phyloP scores from a whole-genome alignment of 805 yeast species.

The Lachancea sp. region DNA sequence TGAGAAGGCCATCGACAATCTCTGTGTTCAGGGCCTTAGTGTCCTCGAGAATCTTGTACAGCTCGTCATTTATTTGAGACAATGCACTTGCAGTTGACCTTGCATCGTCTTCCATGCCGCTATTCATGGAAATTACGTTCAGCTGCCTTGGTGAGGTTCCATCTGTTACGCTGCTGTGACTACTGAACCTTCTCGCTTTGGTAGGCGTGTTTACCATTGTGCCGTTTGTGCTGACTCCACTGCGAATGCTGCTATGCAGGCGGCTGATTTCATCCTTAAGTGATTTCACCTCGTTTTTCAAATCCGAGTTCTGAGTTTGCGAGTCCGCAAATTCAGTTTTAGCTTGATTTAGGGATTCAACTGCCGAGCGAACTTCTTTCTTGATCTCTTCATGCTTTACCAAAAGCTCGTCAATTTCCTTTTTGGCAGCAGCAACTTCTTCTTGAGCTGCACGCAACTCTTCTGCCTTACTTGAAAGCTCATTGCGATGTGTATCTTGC shows the following conservation, averaged over 20 bases:
- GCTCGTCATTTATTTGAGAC: conserved; percentile 69
- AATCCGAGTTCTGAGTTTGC: conserved; percentile 58
- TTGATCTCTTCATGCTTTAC: conserved; percentile 56
- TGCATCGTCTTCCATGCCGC: conserved; percentile 35
- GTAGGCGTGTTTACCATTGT: conserved; percentile 32
- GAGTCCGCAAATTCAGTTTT: conserved; percentile 52
- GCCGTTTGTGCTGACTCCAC: conserved; percentile 23
- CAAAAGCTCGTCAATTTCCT: conserved; percentile 53
- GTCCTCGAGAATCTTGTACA: conserved; percentile 63
- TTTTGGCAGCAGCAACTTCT: conserved; percentile 52
- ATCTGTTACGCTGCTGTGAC: conserved; percentile 12
- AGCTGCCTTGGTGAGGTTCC: conserved; percentile 19
- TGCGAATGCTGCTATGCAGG: conserved; percentile 32
- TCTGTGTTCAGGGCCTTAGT: conserved; percentile 71
- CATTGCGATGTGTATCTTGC: conserved; percentile 42
- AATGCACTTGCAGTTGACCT: conserved; percentile 39
- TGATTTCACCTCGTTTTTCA: conserved; percentile 50
- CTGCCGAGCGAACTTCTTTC: conserved; percentile 53
- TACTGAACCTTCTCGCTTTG: conserved; percentile 31
- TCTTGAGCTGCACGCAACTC: conserved; percentile 50
- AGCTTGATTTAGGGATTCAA: conserved; percentile 56
- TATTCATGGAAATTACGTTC: conserved; percentile 19
- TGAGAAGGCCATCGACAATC: conserved; percentile 77
- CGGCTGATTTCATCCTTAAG: conserved; percentile 44
- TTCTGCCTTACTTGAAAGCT: conserved; percentile 44